Evolutionary conservation across 1,284 basidiomycete species (phyloP), one percentile per base, ranked within the genome.

Genomic region (Fomitopsis schrenkii): DNA sequence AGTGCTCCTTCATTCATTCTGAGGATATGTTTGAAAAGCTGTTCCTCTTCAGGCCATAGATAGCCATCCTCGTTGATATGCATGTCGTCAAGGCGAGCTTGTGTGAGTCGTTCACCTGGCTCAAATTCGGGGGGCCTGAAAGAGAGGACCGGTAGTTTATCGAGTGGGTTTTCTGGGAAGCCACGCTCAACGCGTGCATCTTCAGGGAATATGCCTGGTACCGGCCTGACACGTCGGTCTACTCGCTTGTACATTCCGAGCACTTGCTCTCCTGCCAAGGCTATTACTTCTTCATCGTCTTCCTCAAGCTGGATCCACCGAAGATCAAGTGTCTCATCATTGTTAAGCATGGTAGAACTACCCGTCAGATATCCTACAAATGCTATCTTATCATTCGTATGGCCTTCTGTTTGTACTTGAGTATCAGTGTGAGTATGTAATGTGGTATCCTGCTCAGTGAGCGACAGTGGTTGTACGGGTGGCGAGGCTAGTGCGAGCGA

Each of bases 31-130:
- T 64, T 46, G 40, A 74, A 69, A 9, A 77, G 61, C 53, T 69
- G 71, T 14, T 68, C 61, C 63, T 78, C 73, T 59, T 76, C 72
- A 15, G 68, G 61, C 60, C 60, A 66, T 10, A 77, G 58, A 50
- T 73, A 75, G 10, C 58, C 61, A 36, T 70, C 59, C 33, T 57
- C 9, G 45, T 73, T 72, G 12, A 76, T 64, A 1, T 70, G 58
- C 19, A 72, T 44, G 10, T 30, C 59, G 1, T 66, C 60, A 22
- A 67, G 54, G 0, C 63, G 26, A 57, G 71, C 69, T 7, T 44
- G 26, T 0, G 68, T 71, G 0, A 72, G 46, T 17, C 59, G 53
- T 9, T 15, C 41, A 5, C 35, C 62, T 0, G 66, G 64, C 5
- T 22, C 19, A 41, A 70, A 72, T 1, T 50, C 35, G 0, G 72